These are phyloP conservation scores for Pholiota microspora DNA, from an alignment of 768 basidiomycete species.

Conservation along the genomic window DNA sequence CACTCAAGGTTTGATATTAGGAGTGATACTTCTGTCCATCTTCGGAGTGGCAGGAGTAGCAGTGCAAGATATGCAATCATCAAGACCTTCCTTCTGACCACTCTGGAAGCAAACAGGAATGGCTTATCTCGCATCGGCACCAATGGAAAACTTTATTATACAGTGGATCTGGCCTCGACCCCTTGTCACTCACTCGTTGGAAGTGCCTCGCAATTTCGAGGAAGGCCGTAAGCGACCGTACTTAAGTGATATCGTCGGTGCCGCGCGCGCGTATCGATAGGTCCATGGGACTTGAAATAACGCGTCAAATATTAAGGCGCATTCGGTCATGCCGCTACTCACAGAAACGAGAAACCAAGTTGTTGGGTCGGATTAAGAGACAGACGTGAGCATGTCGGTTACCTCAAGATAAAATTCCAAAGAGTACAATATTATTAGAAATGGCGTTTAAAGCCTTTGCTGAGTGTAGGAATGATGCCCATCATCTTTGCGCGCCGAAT, in stretches of 20 bases:
- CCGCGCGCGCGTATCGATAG: too few species aligned
- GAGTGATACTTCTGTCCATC: constrained; percentile 4
- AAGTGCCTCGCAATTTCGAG: background rate
- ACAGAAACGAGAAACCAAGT: background rate
- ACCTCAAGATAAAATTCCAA: background rate
- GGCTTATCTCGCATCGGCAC: constrained; percentile 10
- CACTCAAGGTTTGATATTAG: background rate
- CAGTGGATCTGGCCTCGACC: background rate
- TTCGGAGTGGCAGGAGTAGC: constrained; percentile 11
- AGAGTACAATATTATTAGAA: background rate
- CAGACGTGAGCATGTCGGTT: background rate
- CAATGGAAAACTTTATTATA: constrained; percentile 5
- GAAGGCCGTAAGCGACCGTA: background rate
- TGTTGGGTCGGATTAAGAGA: background rate
- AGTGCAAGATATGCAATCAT: background rate
- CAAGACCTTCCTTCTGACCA: constrained; percentile 4
- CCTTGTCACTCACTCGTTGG: constrained; percentile 9
- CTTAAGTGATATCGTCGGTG: background rate
- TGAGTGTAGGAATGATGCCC: constrained; percentile 73
- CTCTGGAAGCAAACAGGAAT: constrained; percentile 1
- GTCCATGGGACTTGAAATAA: background rate
- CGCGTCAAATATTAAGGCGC: background rate
- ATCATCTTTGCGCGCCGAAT: constrained; percentile 89
- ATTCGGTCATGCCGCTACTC: too few species aligned
- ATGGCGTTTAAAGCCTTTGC: constrained; percentile 20